Evolutionary conservation across 768 basidiomycete species (phyloP), one percentile per base, ranked within the genome.

Genomic region (Cystobasidium tubakii): DNA sequence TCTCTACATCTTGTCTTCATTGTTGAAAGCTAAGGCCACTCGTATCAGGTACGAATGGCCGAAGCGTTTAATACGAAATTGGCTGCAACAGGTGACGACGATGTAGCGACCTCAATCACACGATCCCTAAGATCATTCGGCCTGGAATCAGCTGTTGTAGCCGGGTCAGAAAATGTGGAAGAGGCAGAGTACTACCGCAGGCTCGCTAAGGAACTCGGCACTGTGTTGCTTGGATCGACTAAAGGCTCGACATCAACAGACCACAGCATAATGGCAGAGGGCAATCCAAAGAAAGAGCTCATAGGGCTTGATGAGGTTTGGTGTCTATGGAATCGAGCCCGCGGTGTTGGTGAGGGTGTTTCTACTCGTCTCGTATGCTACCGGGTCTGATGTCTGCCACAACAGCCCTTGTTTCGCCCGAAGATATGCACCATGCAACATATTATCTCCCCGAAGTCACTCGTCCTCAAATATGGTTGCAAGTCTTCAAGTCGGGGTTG

Each of bases 41-140:
- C 27, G 39, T 21, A 33, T 17, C 19, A 57, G 23, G 36, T 13
- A 34, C 85, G 29, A 43, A 42, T 97, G 27, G 93, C 95, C 1
- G 88, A 88, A 65, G 89, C 94, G 43, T 85, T 98, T 75, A 93
- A 91, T 78, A 87, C 90, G 72, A 90, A 87, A 75, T 84, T 96
- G 23, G 50, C 50, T 19, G 27, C 79, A 82, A 12, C 80, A 67
- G 25, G 33, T 55, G 4, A 74, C 78, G 17, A 73, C 80, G 90
- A 92, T 79, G 90, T 90, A 77, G 90, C 88, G 15, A 90, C 87
- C 1, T 90, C 95, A 79, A 90, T 96, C 78, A 88, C 90, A 19
- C 88, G 88, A 0, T 93, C 92, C 0, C 86, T 98, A 53, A 87
- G 89, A n/a, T 90, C 92, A 80, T 86, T 97, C 0, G 95, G 95